Evolutionary conservation across 2,329 filamentous ascomycete genomes (phyloP).

Genomic region (Verticillium alfalfae): DNA sequence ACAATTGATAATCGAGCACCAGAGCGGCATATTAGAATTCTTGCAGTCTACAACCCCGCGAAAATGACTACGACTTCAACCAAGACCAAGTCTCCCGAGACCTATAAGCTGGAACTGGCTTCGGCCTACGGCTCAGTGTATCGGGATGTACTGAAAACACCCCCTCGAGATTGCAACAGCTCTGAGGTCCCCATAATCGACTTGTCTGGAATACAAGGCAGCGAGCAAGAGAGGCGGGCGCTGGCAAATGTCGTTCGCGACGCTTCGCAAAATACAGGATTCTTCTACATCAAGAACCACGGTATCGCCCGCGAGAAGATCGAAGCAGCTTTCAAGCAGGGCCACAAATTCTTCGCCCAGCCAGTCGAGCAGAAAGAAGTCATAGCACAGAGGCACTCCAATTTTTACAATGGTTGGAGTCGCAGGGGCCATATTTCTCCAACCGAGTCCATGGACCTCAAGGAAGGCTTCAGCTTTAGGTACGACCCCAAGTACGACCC

Average conservation of each 20-base stretch:
- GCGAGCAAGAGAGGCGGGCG: constrained; percentile 23
- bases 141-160: constrained; percentile 32
- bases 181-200: constrained; percentile 42
- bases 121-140: constrained; percentile 37
- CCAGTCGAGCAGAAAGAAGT: constrained; percentile 19
- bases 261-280: constrained; percentile 36
- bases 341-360: constrained; percentile 22
- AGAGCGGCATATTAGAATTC: not conserved
- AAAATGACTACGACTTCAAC: constrained; percentile 11
- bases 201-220: constrained; percentile 27
- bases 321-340: constrained; percentile 12
- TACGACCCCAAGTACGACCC: constrained; percentile 37
- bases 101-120: constrained; percentile 35
- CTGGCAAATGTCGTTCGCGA: constrained; percentile 30
- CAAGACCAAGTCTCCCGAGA: constrained; percentile 10
- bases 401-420: constrained; percentile 30
- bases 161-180: constrained; percentile 29
- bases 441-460: constrained; percentile 22
- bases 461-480: constrained; percentile 21
- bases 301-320: constrained; percentile 27
- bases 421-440: constrained; percentile 19
- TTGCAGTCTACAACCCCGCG: not conserved
- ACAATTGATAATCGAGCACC: too few species aligned
- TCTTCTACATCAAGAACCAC: constrained; percentile 42
- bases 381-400: constrained; percentile 16